Percentiles rank a stretch among this genome's conserved stretches.
These are phyloP conservation scores for Saururus chinensis DNA, from an alignment of 164 flowering plant species.

Conservation along the genomic window DNA sequence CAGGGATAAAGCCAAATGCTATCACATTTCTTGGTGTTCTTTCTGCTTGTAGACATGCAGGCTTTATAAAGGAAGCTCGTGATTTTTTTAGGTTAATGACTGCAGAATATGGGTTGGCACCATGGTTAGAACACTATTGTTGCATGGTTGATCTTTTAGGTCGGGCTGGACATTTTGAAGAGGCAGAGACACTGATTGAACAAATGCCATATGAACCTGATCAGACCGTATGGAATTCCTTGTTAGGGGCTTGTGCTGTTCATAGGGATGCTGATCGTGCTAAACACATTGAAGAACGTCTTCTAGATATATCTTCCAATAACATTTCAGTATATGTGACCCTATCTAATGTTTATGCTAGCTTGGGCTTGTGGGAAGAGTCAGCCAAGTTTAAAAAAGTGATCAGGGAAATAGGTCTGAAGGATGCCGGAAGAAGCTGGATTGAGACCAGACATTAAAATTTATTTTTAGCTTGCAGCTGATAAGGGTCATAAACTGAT, in stretches of 20 bases:
- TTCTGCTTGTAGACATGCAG: constrained; percentile 22
- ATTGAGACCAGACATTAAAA: constrained; percentile 13
- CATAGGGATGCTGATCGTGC: constrained; percentile 14
- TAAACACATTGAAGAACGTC: constrained; percentile 7
- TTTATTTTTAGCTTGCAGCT: background rate
- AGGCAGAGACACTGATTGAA: constrained; percentile 16
- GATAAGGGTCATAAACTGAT: background rate
- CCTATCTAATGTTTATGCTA: constrained; percentile 15
- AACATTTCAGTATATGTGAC: constrained; percentile 14
- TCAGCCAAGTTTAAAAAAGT: constrained; percentile 10
- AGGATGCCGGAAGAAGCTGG: constrained; percentile 22
- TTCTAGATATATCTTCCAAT: constrained; percentile 9
- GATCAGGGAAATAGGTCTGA: constrained; percentile 11
- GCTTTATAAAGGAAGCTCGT: constrained; percentile 17
- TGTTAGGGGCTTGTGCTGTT: constrained; percentile 20
- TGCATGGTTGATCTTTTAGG: constrained; percentile 26
- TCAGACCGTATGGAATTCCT: constrained; percentile 15
- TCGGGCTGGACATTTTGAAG: constrained; percentile 17
- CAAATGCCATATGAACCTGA: constrained; percentile 18
- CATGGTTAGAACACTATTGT: constrained; percentile 18
- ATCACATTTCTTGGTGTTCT: constrained; percentile 19
- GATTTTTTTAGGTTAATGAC: constrained; percentile 14
- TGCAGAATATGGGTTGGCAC: constrained; percentile 11
- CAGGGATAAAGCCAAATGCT: constrained; percentile 17
- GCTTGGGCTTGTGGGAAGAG: constrained; percentile 18